Evolutionary conservation across 2,329 filamentous ascomycete species (phyloP), one percentile per base, ranked within the genome.

Genomic region (Fusarium mundagurra): DNA sequence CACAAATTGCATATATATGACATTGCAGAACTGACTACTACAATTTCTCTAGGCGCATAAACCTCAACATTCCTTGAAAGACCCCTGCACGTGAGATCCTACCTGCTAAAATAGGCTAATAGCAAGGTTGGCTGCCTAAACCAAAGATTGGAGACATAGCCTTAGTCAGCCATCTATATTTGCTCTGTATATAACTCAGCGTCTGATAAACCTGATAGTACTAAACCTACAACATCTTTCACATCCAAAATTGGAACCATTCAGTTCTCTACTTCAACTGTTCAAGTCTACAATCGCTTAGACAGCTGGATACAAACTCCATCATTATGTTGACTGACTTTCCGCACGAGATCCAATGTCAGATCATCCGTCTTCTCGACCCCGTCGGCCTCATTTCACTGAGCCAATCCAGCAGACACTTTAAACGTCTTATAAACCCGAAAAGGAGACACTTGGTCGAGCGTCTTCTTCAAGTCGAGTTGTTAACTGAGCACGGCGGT

Each of bases 351-450:
- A 20, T 75, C 9, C 72, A 76, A 24, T 69, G 63, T 31, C 61
- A 61, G 31, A 53, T 72, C 34, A 63, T 72, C 39, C 61, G 70
- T 6, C 59, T 69, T 3, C 67, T 76, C n/a, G 72, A 76, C 9
- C 74, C 72, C 5, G 55, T 67, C 29, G 41, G 29, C 17, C 61
- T 75, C 10, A 61, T 75, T 12, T 70, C 63, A 8, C 27, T 70
- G 27, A 75, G 67, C 48, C 73, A 74, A 24, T 43, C 58, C 34
- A 74, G 41, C 55, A 27, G 24, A 18, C 43, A 69, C 18, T 75
- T 75, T 3, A 66, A 64, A 8, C 29, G 7, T 11, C 60, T 75
- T 7, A 50, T 76, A n/a, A 58, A 33, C 4, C 73, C 68, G 3
- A 16, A 64, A 17, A 67, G 55, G 22, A 63, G 22, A 12, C 64